A percentile compares a stretch with the other conserved stretches of the same genome.
phyloP scores from a whole-genome alignment of 2,329 filamentous ascomycete genomes.

The Trichoderma hamatum region DNA sequence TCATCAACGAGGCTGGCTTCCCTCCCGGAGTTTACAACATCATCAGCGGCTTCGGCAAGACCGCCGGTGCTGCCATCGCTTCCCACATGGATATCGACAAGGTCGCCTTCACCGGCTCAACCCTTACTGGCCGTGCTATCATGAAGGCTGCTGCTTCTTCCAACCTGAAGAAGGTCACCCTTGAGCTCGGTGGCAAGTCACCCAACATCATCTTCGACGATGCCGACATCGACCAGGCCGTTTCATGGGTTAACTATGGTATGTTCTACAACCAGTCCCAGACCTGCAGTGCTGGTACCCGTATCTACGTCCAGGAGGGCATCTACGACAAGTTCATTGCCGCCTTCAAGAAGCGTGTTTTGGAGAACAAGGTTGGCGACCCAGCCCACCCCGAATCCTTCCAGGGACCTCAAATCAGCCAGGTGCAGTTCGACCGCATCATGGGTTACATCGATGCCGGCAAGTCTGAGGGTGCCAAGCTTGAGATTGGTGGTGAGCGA shows the following conservation, averaged over 20 bases:
- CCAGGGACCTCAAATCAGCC: constrained; percentile 85
- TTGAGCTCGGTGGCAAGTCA: constrained; percentile 79
- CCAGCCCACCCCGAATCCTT: constrained; percentile 78
- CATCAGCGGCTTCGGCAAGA: constrained; percentile 75
- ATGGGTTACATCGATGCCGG: constrained; percentile 77
- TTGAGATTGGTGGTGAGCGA: constrained; percentile 58
- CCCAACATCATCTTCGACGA: constrained; percentile 81
- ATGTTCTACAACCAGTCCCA: constrained; percentile 69
- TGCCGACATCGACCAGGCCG: constrained; percentile 74
- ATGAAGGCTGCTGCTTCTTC: constrained; percentile 79
- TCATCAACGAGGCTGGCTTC: constrained; percentile 72
- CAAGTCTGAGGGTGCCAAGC: constrained; percentile 60
- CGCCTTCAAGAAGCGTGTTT: constrained; percentile 76
- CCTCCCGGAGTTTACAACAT: constrained; percentile 78
- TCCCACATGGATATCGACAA: constrained; percentile 82
- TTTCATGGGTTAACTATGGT: constrained; percentile 76
- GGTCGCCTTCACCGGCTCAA: constrained; percentile 81
- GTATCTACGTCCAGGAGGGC: constrained; percentile 82
- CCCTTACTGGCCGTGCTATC: constrained; percentile 71
- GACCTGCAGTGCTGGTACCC: constrained; percentile 74
- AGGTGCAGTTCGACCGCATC: constrained; percentile 86
- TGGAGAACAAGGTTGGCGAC: constrained; percentile 78
- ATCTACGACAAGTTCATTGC: constrained; percentile 87
- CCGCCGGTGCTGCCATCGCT: constrained; percentile 75
- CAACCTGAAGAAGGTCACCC: constrained; percentile 81